phyloP scores from a whole-genome alignment of 192 early-diverging fungal genomes.

The Backusella morwellensis region DNA sequence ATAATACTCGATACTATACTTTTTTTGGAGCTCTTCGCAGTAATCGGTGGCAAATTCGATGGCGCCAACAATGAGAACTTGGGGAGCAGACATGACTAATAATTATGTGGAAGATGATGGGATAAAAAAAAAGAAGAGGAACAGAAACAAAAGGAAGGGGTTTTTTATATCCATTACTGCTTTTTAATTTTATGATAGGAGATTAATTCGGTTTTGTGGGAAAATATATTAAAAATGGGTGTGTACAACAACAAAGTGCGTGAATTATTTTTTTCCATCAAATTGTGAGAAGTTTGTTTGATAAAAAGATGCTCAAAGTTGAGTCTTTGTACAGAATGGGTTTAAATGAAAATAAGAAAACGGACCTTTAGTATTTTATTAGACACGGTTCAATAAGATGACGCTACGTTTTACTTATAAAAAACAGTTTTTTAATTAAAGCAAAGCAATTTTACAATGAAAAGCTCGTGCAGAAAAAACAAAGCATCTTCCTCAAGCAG shows the following conservation, averaged over 20 bases:
- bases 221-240: background rate
- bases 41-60: conserved; percentile 24
- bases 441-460: too few relatives aligned
- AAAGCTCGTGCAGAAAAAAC: too few relatives aligned
- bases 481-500: too few relatives aligned
- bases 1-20: conserved; percentile 11
- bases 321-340: background rate
- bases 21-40: conserved; percentile 15
- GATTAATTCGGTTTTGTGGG: background rate
- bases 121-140: background rate
- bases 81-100: background rate
- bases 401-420: too few relatives aligned
- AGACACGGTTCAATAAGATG: too few relatives aligned
- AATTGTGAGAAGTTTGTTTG: background rate
- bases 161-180: background rate
- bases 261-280: background rate
- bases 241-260: background rate
- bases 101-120: background rate
- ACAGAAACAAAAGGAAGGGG: background rate
- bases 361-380: too few relatives aligned
- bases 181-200: background rate
- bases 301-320: background rate
- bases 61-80: conserved; percentile 20
- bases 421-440: too few relatives aligned
- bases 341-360: too few relatives aligned